Evolutionary conservation across 345 rosid species (phyloP), one percentile per base, ranked within the genome.

Genomic region (Diplotaxis tenuifolia): DNA sequence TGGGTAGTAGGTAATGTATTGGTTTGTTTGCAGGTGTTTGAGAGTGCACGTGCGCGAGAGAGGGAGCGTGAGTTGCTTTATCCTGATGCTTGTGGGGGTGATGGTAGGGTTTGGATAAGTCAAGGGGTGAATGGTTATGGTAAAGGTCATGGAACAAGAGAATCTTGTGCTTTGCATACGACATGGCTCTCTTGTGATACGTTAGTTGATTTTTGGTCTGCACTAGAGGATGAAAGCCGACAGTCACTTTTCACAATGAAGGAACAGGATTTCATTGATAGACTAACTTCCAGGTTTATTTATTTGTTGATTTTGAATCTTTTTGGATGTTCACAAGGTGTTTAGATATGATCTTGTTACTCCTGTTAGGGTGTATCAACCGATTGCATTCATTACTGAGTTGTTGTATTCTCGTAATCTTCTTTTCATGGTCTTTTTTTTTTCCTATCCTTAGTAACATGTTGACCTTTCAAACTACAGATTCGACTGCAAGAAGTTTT

Each of bases 61-160:
- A 81, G 89, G 77, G 96, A 95, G 65, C 89, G 97, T 55, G 96
- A 90, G 81, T 77, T 92, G 83, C 96, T 87, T 73, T 92, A 92
- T 85, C 99, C 99, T 7, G 96, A 92, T 86, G 99, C 99, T 50
- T 95, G 99, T 79, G 98, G 99, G 60, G 96, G 96, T 22, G 98
- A 93, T 76, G 98, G 94, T 52, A 86, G 96, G 73, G 96, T 91
- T 61, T 95, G 99, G 99, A 88, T 95, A 70, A 95, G 96, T 86
- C 99, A 90, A 81, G 96, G 90, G 55, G 82, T 76, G 9, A 73
- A 82, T 45, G 79, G 87, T 81, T 95, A 86, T 82, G 97, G 99
- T 60, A 87, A 92, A 81, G 89, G 92, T 60, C 91, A 88, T 83
- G 97, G 93, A 74, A 88, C 87, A 55, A 88, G 99, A 77, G 99